Base-by-base conservation (phyloP, 2,329 filamentous ascomycete species). In the Sarocladium strictum region DNA sequence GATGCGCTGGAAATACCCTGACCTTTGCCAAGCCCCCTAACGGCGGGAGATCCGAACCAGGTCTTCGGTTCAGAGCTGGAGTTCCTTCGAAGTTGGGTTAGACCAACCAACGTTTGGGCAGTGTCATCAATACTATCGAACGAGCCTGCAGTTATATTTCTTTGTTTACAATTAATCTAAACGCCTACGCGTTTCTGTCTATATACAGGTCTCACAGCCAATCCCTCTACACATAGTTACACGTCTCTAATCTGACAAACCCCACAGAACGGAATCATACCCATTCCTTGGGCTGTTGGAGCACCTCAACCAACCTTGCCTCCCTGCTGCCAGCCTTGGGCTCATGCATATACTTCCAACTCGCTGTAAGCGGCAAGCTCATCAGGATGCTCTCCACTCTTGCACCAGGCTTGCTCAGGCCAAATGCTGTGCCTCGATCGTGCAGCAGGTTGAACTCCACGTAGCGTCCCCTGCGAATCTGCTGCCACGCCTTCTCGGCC, bases 401-500 rank as follows among this genome's bases (percentile, higher is more conserved):
- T 5, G 92, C 88, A 40, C 90, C 90, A 0, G 94, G 94, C 0
- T 93, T 96, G 65, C 94, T 94, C 59, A 99, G 75, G 1, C 94
- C 94, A 70, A 99, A 99, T 7, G 89, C 86, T 2, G 94, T 99
- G 2, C 94, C 94, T 24, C 94, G 84, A 73, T 99, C 94, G 72
- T 99, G 92, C 55, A 99, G 90, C 35, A 99, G 80, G 72, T 99
- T 99, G 72, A 99, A 99, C 73, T 99, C 94, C 59, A 99, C 94
- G 68, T 99, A 99, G 64, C 91, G 81, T n/a, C 94, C 94, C 60
- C 94, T 78, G 51, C 94, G 82, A 58, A 99, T 78, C 75, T 97
- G 94, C 75, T 99, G 94, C 94, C 94, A 99, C 60, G 89, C 84
- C 76, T 96, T 97, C 74, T 97, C 89, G 61, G 85, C 79, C 49